A percentile compares a stretch with the other conserved stretches of the same genome.
phyloP scores from a whole-genome alignment of 495 filamentous ascomycete species.

The Neurospora sp. region DNA sequence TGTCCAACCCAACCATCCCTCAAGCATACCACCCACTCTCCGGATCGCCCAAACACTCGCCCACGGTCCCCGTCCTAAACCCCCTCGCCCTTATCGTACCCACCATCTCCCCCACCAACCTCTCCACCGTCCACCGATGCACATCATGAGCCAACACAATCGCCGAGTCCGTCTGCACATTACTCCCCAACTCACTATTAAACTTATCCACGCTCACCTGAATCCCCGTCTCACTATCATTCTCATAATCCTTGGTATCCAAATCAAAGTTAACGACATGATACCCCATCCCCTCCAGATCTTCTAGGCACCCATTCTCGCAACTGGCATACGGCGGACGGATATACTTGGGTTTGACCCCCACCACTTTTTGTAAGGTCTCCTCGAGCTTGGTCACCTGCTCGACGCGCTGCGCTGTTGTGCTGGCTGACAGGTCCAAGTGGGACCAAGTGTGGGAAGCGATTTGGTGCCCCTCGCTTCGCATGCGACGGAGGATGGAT shows the following conservation, averaged over 20 bases:
- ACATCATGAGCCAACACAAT: constrained; percentile 31
- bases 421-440: constrained; percentile 18
- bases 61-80: constrained; percentile 40
- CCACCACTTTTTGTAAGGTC: constrained; percentile 20
- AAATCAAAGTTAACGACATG: constrained; percentile 34
- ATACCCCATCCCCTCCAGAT: constrained; percentile 25
- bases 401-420: constrained; percentile 3
- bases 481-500: constrained; percentile 19
- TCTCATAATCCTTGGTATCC: constrained; percentile 32
- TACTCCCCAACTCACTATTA: constrained; percentile 7
- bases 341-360: constrained; percentile 32
- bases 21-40: constrained; percentile 47
- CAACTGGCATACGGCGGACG: constrained; percentile 33
- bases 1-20: not conserved
- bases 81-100: constrained; percentile 12
- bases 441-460: constrained; percentile 30
- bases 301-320: constrained; percentile 11
- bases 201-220: constrained; percentile 16
- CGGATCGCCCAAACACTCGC: constrained; percentile 51
- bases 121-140: constrained; percentile 23
- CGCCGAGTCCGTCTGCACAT: constrained; percentile 11
- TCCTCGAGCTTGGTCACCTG: constrained; percentile 23
- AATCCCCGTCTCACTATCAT: constrained; percentile 14
- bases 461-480: constrained; percentile 21
- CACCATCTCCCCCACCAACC: constrained; percentile 24